Percentiles rank a stretch among this genome's conserved stretches.
Evolutionary conservation across 208 protist species (phyloP).

Genomic region (Acanthamoeba rhysodes): DNA sequence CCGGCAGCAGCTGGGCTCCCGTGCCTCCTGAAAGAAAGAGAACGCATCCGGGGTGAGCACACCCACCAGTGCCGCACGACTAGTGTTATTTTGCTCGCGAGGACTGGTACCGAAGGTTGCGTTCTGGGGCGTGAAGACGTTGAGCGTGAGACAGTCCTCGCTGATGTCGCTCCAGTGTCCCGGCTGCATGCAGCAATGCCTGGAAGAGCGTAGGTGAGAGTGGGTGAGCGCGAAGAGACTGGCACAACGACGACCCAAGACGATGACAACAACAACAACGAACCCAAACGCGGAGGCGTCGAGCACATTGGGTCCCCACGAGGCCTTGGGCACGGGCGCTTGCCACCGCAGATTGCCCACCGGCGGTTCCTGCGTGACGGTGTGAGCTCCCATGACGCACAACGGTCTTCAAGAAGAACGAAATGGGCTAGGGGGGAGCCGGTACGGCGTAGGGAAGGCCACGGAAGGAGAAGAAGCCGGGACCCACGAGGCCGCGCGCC

Average conservation of each 20-base stretch:
- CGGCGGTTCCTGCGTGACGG: neutral
- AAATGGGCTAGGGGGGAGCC: neutral
- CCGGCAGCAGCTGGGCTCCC: neutral
- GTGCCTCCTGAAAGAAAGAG: neutral
- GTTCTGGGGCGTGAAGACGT: slow-evolving; percentile 22
- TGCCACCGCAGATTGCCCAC: neutral
- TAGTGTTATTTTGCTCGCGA: too few species aligned
- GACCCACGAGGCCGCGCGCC: neutral
- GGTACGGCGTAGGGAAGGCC: slow-evolving; percentile 8
- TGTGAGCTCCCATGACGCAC: too few species aligned
- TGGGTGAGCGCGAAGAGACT: neutral
- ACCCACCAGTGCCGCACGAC: too few species aligned
- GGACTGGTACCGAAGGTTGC: neutral
- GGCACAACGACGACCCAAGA: neutral
- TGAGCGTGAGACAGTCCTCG: slow-evolving; percentile 28
- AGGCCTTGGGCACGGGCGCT: neutral
- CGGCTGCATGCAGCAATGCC: slow-evolving; percentile 23
- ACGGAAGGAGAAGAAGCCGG: neutral
- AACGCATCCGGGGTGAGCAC: too few species aligned
- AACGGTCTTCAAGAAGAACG: neutral
- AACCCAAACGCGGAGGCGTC: neutral
- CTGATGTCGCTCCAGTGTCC: neutral
- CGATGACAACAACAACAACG: neutral
- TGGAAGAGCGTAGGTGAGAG: neutral
- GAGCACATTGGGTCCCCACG: neutral